Base-by-base conservation (phyloP, 768 basidiomycete genomes). In the Lentinula raphanica region DNA sequence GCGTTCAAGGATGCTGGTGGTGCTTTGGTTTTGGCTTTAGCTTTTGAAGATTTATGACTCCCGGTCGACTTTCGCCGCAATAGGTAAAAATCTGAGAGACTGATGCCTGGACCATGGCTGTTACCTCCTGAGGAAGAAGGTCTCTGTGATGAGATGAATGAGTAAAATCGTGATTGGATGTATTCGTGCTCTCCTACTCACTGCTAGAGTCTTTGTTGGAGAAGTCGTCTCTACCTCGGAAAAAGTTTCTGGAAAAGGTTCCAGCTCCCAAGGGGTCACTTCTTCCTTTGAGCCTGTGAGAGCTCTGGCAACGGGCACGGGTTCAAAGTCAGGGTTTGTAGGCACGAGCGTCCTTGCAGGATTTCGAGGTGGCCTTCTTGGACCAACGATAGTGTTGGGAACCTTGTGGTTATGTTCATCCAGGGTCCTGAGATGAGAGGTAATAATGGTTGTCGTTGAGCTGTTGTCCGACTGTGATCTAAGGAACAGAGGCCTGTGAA, bases 231-330 rank as follows among this genome's bases (percentile, higher is more conserved):
- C 27, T 13, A 11, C 39, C 19, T 59, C 46, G 15, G 66, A 65
- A 39, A 59, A 64, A 42, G 28, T 23, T 27, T 36, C 3, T 28
- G 59, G 59, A 23, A 31, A 42, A 28, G 68, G 66, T 45, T 62
- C 66, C 17, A 76, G 66, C 62, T 76, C 74, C 75, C 73, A 74
- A 48, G 73, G 73, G 5, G 72, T 73, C 42, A 76, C 74, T 35
- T 75, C 74, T 56, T 74, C 71, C 58, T 69, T 59, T 15, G 71
- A 64, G 4, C 72, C 74, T 46, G 72, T 65, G 38, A 64, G 63
- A 36, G 68, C 66, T 32, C 49, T 50, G 36, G 27, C 6, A 12
- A 15, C 49, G 45, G 21, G n/a, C 12, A 38, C 38, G 27, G 28
- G 54, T n/a, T 19, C 17, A 39, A 28, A 31, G 3, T 23, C 54